A percentile compares a stretch with the other conserved stretches of the same genome.
These are phyloP conservation scores for Stevia rebaudiana DNA, from an alignment of 140 eudicot species.

Conservation along the genomic window DNA sequence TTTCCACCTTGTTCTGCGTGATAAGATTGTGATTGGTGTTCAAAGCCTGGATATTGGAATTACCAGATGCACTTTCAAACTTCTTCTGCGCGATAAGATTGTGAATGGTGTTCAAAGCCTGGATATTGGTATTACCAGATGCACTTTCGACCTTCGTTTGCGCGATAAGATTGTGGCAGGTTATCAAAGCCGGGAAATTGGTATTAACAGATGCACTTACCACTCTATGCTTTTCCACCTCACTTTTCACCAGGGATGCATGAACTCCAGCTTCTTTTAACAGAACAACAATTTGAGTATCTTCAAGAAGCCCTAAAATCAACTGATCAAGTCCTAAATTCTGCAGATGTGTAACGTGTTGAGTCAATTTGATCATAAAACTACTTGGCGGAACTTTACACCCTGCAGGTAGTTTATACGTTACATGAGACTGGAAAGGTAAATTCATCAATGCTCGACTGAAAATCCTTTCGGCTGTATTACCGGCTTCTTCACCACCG, in stretches of 20 bases:
- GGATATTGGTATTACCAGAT: too few relatives aligned
- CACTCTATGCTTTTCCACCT: slow-evolving; percentile 78
- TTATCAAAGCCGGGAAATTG: too few relatives aligned
- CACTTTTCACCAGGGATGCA: slow-evolving; percentile 52
- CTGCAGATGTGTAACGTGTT: slow-evolving; percentile 61
- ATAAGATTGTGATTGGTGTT: too few relatives aligned
- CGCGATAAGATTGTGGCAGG: too few relatives aligned
- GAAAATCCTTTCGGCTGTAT: slow-evolving; percentile 59
- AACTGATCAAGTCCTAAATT: slow-evolving; percentile 84
- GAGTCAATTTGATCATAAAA: slow-evolving; percentile 44
- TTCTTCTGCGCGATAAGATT: too few relatives aligned
- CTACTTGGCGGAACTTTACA: slow-evolving; percentile 78
- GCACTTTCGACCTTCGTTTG: too few relatives aligned
- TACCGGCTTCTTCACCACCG: slow-evolving; percentile 69
- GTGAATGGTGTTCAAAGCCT: too few relatives aligned
- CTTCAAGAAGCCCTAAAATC: slow-evolving; percentile 76
- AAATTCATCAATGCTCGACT: slow-evolving; percentile 65
- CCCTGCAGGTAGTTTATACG: slow-evolving; percentile 85
- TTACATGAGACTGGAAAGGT: slow-evolving; percentile 84
- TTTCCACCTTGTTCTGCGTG: slow-evolving; percentile 81
- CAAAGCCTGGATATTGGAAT: too few relatives aligned
- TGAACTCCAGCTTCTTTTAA: slow-evolving; percentile 78
- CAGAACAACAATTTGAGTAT: slow-evolving; percentile 63
- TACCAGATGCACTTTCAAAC: too few relatives aligned
- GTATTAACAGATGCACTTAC: too few relatives aligned